These are phyloP conservation scores for Blastosporella zonata DNA, from an alignment of 1,284 basidiomycete genomes.

Conservation along the genomic window DNA sequence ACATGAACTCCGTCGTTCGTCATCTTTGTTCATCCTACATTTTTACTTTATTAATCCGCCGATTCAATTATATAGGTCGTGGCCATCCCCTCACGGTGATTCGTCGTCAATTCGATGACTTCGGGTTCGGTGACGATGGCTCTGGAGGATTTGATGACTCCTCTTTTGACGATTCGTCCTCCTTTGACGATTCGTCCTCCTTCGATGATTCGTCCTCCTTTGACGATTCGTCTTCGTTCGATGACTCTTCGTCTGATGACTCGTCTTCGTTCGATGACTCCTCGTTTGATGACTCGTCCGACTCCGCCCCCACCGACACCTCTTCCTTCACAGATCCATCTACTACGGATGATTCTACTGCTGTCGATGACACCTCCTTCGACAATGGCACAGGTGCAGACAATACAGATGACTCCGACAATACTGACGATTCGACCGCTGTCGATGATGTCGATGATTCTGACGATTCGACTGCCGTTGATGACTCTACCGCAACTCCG, in stretches of 20 bases:
- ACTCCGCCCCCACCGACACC: not conserved
- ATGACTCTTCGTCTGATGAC: not conserved
- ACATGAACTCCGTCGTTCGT: slow-evolving; percentile 1
- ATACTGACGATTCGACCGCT: not conserved
- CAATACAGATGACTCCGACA: too few relatives aligned
- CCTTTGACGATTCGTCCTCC: not conserved
- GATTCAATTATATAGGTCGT: not conserved
- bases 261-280: not conserved
- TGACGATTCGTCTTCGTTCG: not conserved
- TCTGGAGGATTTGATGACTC: slow-evolving; percentile 2
- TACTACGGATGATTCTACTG: not conserved
- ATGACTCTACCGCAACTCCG: not conserved
- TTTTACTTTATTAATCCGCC: not conserved
- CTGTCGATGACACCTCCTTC: too few relatives aligned
- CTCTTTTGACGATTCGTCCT: not conserved
- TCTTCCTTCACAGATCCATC: not conserved
- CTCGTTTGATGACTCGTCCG: not conserved
- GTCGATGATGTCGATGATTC: not conserved
- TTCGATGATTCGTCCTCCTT: slow-evolving; percentile 1
- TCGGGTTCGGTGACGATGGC: slow-evolving; percentile 10
- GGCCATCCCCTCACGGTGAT: slow-evolving; percentile 1
- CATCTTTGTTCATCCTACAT: not conserved
- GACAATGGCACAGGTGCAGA: too few relatives aligned
- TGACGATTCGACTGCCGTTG: not conserved
- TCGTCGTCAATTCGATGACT: slow-evolving; percentile 11